phyloP scores from a whole-genome alignment of 495 filamentous ascomycete genomes.

The Podospora pseudoanserina region DNA sequence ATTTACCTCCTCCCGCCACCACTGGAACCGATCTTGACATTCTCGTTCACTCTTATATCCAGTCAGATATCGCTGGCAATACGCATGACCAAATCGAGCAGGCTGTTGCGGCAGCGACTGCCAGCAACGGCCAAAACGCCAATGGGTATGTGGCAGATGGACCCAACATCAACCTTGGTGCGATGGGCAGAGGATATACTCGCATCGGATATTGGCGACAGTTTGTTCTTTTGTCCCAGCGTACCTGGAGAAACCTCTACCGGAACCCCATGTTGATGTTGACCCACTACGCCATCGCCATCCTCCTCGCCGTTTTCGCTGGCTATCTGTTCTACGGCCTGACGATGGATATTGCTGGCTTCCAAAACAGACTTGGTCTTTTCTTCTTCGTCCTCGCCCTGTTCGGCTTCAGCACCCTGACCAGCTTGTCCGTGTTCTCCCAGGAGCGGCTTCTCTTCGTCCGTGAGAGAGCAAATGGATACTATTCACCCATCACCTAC shows the following conservation, averaged over 20 bases:
- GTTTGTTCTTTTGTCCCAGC: slow-evolving; percentile 80
- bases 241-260: slow-evolving; percentile 97
- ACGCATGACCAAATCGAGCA: slow-evolving; percentile 79
- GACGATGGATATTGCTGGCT: slow-evolving; percentile 91
- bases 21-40: slow-evolving; percentile 75
- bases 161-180: slow-evolving; percentile 38
- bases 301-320: slow-evolving; percentile 87
- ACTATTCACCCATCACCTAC: slow-evolving; percentile 97
- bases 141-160: slow-evolving; percentile 56
- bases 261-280: slow-evolving; percentile 98
- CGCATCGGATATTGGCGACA: slow-evolving; percentile 75
- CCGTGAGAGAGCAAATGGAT: slow-evolving; percentile 92
- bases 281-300: slow-evolving; percentile 98
- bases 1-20: slow-evolving; percentile 67
- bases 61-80: slow-evolving; percentile 71
- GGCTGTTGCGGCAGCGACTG: slow-evolving; percentile 53
- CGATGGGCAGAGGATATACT: slow-evolving; percentile 73
- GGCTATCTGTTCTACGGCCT: slow-evolving; percentile 96
- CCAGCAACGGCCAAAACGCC: slow-evolving; percentile 63
- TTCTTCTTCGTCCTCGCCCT: slow-evolving; percentile 97
- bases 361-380: slow-evolving; percentile 96
- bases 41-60: slow-evolving; percentile 68
- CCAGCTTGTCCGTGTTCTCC: slow-evolving; percentile 89
- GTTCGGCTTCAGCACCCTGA: slow-evolving; percentile 95
- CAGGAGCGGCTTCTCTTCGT: slow-evolving; percentile 89